Conservation (phyloP, 345 rosid species). For the Syzygium aromaticum region DNA sequence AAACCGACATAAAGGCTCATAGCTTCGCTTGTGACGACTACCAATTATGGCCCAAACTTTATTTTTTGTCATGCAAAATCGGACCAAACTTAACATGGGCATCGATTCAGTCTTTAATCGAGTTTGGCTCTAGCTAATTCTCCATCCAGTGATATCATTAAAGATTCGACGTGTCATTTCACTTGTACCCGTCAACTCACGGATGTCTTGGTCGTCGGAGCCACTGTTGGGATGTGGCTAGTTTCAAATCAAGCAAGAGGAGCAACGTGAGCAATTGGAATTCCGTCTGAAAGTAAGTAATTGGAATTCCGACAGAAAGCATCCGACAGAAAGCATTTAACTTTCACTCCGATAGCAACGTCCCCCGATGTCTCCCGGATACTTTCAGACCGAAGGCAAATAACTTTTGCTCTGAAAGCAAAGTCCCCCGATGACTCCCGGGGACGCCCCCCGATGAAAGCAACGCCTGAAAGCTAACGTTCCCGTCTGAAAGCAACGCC, state of each 20-base stretch:
- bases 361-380: too few species aligned
- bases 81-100: background rate
- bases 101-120: background rate
- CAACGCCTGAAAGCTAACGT: too few species aligned
- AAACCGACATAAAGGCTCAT: too few species aligned
- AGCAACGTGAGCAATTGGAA: background rate
- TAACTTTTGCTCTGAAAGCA: too few species aligned
- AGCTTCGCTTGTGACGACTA: background rate
- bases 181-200: background rate
- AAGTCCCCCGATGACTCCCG: too few species aligned
- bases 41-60: background rate
- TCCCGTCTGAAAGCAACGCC: too few species aligned
- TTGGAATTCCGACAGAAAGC: too few species aligned
- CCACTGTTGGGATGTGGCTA: background rate
- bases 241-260: background rate
- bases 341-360: too few species aligned
- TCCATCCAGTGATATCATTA: background rate
- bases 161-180: background rate
- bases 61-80: background rate
- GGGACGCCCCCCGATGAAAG: too few species aligned
- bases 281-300: too few species aligned
- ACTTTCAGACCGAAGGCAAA: too few species aligned
- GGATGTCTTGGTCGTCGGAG: background rate
- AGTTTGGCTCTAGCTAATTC: background rate
- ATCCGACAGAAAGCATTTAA: too few species aligned